Base-by-base conservation (phyloP, 2,329 filamentous ascomycete species). In the Colletotrichum tropicale region DNA sequence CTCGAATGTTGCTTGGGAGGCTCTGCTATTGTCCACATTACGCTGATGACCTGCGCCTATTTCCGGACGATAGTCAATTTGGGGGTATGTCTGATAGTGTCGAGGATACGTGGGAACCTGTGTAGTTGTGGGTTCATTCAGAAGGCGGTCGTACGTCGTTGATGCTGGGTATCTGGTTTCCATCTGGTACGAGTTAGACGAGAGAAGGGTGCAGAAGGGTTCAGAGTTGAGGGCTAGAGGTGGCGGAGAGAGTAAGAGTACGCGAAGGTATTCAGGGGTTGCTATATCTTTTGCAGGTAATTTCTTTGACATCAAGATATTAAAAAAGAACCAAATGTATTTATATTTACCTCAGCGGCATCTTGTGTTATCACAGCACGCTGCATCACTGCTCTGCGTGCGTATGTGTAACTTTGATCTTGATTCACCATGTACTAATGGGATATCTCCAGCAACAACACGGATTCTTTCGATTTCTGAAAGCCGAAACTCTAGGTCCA, bases 1-100 rank as follows among this genome's bases (percentile, higher is more conserved):
- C 2, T 34, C 30, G 28, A 32, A 21, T 34, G 21, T 16, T 65
- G n/a, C 0, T 28, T 34, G 62, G 21, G 55, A 58, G 21, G 12
- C n/a, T 0, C 52, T 24, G 6, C 6, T 0, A n/a, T 3, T 21
- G 0, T 52, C 6, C n/a, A 3, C 10, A 0, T 21, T 1, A 7
- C n/a, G n/a, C 1, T 52, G 43, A 5, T 52, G n/a, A 21, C n/a
- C 43, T 52, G 43, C 0, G n/a, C n/a, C 43, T 21, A 4, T 21
- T 8, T 13, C n/a, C n/a, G n/a, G 43, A 0, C 2, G 4, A 52
- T 7, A 13, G 0, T 52, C n/a, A 48, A 1, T 1, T 48, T 48
- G 43, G n/a, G 1, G 3, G 10, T 21, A 21, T 3, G 38, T 48
- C 5, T 48, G 43, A 6, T 48, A 7, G 6, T 13, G n/a, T 12